Conservation (phyloP, 441 rosid species). For the Gossypium schwendimanii region DNA sequence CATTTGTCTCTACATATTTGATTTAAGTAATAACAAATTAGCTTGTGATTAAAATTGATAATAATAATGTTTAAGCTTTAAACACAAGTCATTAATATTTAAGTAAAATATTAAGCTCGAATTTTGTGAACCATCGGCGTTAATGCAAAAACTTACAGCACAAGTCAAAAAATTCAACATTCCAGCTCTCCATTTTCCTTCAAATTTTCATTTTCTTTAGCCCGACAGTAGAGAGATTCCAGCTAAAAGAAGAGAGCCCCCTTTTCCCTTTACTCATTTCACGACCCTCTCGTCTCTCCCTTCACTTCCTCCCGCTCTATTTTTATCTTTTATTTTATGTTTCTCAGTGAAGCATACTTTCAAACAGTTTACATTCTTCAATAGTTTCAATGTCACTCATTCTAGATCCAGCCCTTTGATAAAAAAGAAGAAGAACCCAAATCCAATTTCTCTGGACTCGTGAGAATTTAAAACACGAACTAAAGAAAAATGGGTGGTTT, state of each 20-base stretch:
- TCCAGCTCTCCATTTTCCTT: not conserved
- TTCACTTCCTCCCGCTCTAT: not conserved
- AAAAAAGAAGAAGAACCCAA: constrained; percentile 14
- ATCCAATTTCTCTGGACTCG: constrained; percentile 14
- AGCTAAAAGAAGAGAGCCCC: not conserved
- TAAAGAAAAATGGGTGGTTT: constrained; percentile 44
- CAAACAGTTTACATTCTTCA: constrained; percentile 4
- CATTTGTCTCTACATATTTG: no score
- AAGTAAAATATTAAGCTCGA: no score
- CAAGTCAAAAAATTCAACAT: not conserved
- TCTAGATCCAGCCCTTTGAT: not conserved
- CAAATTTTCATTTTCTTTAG: not conserved
- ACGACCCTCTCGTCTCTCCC: constrained; percentile 30
- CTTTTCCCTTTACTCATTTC: constrained; percentile 22
- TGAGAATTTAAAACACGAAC: not conserved
- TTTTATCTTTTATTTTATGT: not conserved
- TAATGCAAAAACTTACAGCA: not conserved
- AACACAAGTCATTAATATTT: no score
- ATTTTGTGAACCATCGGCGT: no score
- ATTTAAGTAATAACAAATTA: no score
- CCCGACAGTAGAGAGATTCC: not conserved
- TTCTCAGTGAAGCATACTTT: not conserved
- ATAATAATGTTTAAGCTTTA: not conserved
- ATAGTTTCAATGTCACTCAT: not conserved
- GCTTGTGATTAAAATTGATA: not conserved